These are phyloP conservation scores for Remersonia thermophila DNA, from an alignment of 2,329 filamentous ascomycete species.

Conservation along the genomic window DNA sequence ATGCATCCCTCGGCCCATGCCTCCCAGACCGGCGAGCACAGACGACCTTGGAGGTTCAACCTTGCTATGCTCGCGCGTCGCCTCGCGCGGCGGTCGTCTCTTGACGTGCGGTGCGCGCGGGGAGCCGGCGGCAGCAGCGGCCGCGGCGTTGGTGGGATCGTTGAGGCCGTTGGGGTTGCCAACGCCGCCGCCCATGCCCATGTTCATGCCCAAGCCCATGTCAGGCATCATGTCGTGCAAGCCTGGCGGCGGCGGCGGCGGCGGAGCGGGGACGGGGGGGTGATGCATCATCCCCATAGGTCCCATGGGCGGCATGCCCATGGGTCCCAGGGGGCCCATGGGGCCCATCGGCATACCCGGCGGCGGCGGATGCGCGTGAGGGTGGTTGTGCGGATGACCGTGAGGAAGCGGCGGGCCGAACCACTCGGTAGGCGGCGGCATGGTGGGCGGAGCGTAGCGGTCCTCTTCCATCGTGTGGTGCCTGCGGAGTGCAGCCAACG, in stretches of 20 bases:
- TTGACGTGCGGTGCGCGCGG: constrained; percentile 12
- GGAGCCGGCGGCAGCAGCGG: constrained; percentile 3
- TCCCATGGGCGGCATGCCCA: not conserved
- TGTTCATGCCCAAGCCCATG: no score
- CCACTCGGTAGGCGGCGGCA: not conserved
- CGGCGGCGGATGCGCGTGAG: constrained; percentile 4
- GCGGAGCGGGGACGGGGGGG: not conserved
- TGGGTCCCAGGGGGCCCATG: not conserved
- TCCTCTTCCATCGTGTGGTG: constrained; percentile 33
- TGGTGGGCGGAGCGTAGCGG: constrained; percentile 7
- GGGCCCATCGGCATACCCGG: constrained; percentile 2
- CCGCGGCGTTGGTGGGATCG: not conserved
- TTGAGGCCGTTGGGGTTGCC: not conserved
- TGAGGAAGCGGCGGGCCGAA: not conserved
- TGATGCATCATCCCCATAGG: not conserved
- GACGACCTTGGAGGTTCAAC: constrained; percentile 25
- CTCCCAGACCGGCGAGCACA: constrained; percentile 35
- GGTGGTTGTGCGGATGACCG: constrained; percentile 1
- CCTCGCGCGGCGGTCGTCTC: constrained; percentile 12
- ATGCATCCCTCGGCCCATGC: constrained; percentile 32
- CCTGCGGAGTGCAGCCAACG: constrained; percentile 21
- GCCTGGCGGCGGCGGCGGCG: not conserved
- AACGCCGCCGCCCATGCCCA: no score
- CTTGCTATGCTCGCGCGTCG: constrained; percentile 14
- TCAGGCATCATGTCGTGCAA: constrained; percentile 1